Conservation (phyloP, 2,329 filamentous ascomycete species). For the Aspergillus brunneoviolaceus region DNA sequence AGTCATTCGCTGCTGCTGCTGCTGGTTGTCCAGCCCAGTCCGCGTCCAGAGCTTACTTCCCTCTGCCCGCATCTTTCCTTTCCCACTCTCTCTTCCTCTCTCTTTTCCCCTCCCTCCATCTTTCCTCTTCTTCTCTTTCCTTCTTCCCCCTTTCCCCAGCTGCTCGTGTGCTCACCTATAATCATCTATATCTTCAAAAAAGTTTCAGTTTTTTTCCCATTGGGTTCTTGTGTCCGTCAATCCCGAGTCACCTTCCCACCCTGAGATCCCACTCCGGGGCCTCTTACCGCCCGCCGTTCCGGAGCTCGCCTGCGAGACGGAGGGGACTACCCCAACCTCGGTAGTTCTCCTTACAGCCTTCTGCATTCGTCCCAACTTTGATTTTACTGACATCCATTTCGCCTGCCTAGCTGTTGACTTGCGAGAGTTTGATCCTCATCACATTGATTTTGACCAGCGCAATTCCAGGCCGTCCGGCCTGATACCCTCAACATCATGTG, state of each 20-base stretch:
- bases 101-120: not conserved
- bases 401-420: not conserved
- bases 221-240: not conserved
- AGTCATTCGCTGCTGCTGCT: constrained; percentile 13
- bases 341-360: constrained; percentile 23
- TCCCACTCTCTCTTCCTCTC: not conserved
- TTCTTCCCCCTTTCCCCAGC: not conserved
- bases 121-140: not conserved
- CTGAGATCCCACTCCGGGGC: constrained; percentile 3
- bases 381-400: not conserved
- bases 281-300: constrained; percentile 10
- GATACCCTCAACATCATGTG: constrained; percentile 63
- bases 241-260: not conserved
- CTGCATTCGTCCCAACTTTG: not conserved
- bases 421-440: not conserved
- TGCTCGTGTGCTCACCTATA: not conserved
- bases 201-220: not conserved
- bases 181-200: not conserved
- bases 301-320: constrained; percentile 13
- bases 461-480: constrained; percentile 31
- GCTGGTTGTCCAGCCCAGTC: constrained; percentile 8
- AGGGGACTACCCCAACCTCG: constrained; percentile 26
- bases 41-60: not conserved
- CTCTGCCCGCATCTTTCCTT: constrained; percentile 4
- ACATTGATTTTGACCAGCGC: constrained; percentile 10